These are phyloP conservation scores for Pichia scutulata DNA, from an alignment of 805 yeast species.

Conservation along the genomic window DNA sequence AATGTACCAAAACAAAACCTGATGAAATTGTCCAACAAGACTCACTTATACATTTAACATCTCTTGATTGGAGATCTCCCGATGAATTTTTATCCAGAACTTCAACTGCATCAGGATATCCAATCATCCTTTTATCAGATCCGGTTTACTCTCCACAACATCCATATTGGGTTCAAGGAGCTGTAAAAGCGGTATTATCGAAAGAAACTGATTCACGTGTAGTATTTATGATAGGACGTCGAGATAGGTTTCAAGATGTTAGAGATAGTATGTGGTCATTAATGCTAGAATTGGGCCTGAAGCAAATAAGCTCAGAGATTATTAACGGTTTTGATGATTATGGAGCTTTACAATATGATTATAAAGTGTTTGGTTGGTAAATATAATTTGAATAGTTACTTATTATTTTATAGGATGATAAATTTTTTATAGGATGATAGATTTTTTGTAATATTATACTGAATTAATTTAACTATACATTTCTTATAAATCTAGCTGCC, in stretches of 20 bases:
- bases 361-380: slow-evolving; percentile 30
- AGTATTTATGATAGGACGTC: slow-evolving; percentile 67
- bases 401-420: too few relatives aligned
- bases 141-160: slow-evolving; percentile 83
- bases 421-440: not conserved
- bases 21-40: slow-evolving; percentile 25
- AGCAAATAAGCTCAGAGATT: slow-evolving; percentile 30
- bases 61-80: slow-evolving; percentile 75
- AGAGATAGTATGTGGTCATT: slow-evolving; percentile 54
- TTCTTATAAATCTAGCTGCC: not conserved
- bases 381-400: not conserved
- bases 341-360: slow-evolving; percentile 59
- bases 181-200: slow-evolving; percentile 44
- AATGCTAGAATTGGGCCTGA: slow-evolving; percentile 32
- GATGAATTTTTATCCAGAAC: slow-evolving; percentile 16
- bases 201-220: slow-evolving; percentile 34
- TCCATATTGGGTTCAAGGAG: slow-evolving; percentile 62
- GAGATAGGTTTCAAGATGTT: slow-evolving; percentile 59
- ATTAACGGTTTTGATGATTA: slow-evolving; percentile 81
- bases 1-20: slow-evolving; percentile 2
- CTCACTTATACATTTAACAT: slow-evolving; percentile 4
- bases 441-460: not conserved
- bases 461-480: not conserved
- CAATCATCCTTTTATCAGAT: slow-evolving; percentile 70
- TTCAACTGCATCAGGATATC: slow-evolving; percentile 28